phyloP scores from a whole-genome alignment of 2,329 filamentous ascomycete genomes.

The Epichloe amarillans region DNA sequence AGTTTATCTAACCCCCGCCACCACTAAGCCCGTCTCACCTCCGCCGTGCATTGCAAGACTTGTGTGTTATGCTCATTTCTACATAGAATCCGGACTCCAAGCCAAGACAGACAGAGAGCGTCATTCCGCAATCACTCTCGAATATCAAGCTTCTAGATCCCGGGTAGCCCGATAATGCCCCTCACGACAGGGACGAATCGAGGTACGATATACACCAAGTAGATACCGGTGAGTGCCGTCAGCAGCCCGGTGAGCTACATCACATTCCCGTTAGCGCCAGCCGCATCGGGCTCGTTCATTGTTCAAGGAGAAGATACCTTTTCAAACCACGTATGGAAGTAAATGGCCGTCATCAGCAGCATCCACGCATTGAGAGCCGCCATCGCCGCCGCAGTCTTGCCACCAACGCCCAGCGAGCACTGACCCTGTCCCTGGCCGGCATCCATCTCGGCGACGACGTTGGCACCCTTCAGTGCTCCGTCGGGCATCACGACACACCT shows the following conservation, averaged over 20 bases:
- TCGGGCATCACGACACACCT: constrained; percentile 52
- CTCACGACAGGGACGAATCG: constrained; percentile 34
- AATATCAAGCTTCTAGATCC: constrained; percentile 9
- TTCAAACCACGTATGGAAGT: constrained; percentile 98
- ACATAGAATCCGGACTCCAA: too few relatives aligned
- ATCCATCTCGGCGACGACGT: constrained; percentile 28
- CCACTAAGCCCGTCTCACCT: too few relatives aligned
- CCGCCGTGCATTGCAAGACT: too few relatives aligned
- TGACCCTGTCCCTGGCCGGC: constrained; percentile 12
- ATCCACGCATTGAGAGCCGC: constrained; percentile 77
- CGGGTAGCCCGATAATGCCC: constrained; percentile 34
- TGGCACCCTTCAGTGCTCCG: constrained; percentile 49
- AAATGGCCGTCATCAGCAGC: constrained; percentile 95
- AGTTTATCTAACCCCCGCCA: too few relatives aligned
- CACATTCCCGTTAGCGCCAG: constrained; percentile 5
- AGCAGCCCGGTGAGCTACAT: constrained; percentile 41
- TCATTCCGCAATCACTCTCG: too few relatives aligned
- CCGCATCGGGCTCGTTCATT: constrained; percentile 6
- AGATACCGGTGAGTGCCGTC: constrained; percentile 33
- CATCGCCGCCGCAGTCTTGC: constrained; percentile 47
- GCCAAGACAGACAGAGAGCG: too few relatives aligned
- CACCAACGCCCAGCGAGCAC: constrained; percentile 29
- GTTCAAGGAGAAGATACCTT: constrained; percentile 45
- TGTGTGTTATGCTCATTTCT: too few relatives aligned
- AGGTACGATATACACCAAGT: constrained; percentile 37